Percentiles rank a stretch among this genome's conserved stretches.
Evolutionary conservation across 805 yeast genomes (phyloP).

Genomic region (Candida schatavii): DNA sequence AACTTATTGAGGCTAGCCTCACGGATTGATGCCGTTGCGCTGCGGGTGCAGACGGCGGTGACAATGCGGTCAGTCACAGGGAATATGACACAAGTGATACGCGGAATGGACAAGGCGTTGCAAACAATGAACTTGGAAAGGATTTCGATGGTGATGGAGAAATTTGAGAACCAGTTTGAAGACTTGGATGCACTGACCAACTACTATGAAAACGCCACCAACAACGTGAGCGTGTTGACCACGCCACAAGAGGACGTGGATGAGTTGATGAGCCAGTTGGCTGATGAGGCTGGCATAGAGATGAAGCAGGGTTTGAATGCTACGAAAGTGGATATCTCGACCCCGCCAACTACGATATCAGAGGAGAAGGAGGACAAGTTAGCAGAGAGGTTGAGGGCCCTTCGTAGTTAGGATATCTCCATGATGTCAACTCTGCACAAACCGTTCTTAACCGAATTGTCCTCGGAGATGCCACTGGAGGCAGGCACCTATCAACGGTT

Average conservation of each 20-base stretch:
- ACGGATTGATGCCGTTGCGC: constrained; percentile 92
- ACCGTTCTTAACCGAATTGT: too few relatives aligned
- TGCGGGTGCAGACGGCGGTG: constrained; percentile 95
- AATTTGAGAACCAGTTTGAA: constrained; percentile 93
- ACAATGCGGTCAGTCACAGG: constrained; percentile 95
- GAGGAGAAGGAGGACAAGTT: constrained; percentile 83
- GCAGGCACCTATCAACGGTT: too few relatives aligned
- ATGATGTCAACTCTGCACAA: too few relatives aligned
- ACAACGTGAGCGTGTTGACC: constrained; percentile 79
- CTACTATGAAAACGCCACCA: constrained; percentile 88
- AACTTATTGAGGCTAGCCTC: constrained; percentile 81
- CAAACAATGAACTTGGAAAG: constrained; percentile 93
- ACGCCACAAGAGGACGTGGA: constrained; percentile 97
- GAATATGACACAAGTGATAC: constrained; percentile 88
- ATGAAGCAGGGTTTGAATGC: constrained; percentile 78
- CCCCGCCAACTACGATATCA: constrained; percentile 37
- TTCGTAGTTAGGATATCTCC: constrained; percentile 26
- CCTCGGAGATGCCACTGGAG: too few relatives aligned
- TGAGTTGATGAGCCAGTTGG: constrained; percentile 82
- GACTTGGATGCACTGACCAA: constrained; percentile 92
- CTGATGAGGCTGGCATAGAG: constrained; percentile 96
- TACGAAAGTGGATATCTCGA: constrained; percentile 48
- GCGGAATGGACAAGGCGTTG: constrained; percentile 95
- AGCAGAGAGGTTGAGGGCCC: constrained; percentile 85
- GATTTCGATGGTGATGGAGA: constrained; percentile 94